Conservation (phyloP, 352 stramenopile genomes). For the Phytophthora citricola region DNA sequence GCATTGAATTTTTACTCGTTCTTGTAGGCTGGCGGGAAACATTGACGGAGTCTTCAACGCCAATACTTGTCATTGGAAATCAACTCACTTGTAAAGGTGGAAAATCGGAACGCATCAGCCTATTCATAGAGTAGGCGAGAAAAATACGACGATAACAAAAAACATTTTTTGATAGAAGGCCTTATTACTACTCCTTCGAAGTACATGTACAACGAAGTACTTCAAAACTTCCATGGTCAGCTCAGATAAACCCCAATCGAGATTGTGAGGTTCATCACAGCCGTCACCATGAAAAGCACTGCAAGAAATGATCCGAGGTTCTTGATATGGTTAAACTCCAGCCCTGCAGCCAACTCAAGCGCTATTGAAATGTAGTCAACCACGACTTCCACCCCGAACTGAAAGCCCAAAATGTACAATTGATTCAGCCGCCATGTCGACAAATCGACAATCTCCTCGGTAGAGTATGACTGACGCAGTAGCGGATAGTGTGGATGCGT, state of each 20-base stretch:
- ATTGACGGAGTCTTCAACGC: no score
- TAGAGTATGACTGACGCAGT: conserved; percentile 1
- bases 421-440: conserved; percentile 4
- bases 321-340: conserved; percentile 19
- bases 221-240: not conserved
- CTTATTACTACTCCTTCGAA: no score
- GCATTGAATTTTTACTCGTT: no score
- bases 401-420: conserved; percentile 16
- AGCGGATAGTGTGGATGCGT: conserved; percentile 39
- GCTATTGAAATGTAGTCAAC: conserved; percentile 33
- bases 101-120: not conserved
- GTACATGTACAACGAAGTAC: no score
- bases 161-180: no score
- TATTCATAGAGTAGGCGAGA: not conserved
- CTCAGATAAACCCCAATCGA: conserved; percentile 1
- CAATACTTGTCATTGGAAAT: no score
- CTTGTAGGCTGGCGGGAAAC: no score
- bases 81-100: no score
- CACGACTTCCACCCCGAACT: conserved; percentile 28
- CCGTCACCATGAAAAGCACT: conserved; percentile 14
- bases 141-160: not conserved
- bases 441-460: not conserved
- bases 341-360: conserved; percentile 26
- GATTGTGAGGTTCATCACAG: conserved; percentile 20
- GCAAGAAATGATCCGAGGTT: conserved; percentile 18